Evolutionary conservation across 106 monocot genomes (phyloP).

Genomic region (Gastrodia elata): DNA sequence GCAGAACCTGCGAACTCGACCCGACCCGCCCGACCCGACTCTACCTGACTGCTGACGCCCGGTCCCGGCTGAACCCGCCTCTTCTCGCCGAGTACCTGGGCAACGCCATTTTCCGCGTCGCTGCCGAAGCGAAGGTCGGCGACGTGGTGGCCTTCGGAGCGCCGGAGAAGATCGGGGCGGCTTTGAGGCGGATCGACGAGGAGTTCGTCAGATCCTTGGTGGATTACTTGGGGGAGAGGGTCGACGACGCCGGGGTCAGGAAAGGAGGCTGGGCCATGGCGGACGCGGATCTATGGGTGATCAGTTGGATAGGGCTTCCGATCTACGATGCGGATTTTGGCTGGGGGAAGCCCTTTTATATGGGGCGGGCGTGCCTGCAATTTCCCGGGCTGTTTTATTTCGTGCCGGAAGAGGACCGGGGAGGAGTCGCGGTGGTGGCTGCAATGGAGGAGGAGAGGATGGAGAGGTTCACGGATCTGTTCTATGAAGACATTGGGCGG

Average conservation of each 20-base stretch:
- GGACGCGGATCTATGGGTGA: slow-evolving; percentile 18
- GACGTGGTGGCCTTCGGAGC: slow-evolving; percentile 4
- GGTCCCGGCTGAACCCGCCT: slow-evolving; percentile 24
- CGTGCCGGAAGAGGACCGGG: slow-evolving; percentile 8
- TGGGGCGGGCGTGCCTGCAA: slow-evolving; percentile 28
- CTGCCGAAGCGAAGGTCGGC: neutral
- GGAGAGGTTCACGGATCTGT: slow-evolving; percentile 18
- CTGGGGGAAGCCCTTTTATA: slow-evolving; percentile 38
- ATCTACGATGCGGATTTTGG: slow-evolving; percentile 49
- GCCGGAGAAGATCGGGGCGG: slow-evolving; percentile 17
- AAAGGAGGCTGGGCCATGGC: slow-evolving; percentile 12
- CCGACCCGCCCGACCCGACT: slow-evolving; percentile 24
- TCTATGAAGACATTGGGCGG: slow-evolving; percentile 12
- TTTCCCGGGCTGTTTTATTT: slow-evolving; percentile 23
- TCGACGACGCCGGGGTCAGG: slow-evolving; percentile 7
- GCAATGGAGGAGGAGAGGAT: slow-evolving; percentile 29
- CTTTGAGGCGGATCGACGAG: slow-evolving; percentile 11
- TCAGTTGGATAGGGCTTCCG: slow-evolving; percentile 39
- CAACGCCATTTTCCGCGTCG: slow-evolving; percentile 33
- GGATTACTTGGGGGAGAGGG: slow-evolving; percentile 34
- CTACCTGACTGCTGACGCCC: slow-evolving; percentile 28
- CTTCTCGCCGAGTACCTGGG: slow-evolving; percentile 39
- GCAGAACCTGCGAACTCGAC: slow-evolving; percentile 32
- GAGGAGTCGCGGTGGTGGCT: slow-evolving; percentile 13
- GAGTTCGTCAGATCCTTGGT: slow-evolving; percentile 40